Evolutionary conservation across 1,284 basidiomycete genomes (phyloP), one percentile per base, ranked within the genome.

Genomic region (Sanguinoderma infundibulare): DNA sequence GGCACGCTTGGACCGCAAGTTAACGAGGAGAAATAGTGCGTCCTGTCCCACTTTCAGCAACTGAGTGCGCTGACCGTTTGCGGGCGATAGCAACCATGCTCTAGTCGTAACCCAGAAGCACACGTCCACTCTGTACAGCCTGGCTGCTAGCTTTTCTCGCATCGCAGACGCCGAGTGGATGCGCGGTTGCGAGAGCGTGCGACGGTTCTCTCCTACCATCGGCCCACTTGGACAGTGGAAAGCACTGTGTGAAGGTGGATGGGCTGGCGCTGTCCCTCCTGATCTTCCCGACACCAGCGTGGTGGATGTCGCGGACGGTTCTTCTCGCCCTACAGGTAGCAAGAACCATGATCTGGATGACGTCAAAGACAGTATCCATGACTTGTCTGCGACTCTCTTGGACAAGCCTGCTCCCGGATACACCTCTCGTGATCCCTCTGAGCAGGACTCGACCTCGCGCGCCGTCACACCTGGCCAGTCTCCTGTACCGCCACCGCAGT

Each of bases 131-230:
- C 86, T 86, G 2, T 87, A 85, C 59, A 82, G 73, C 59, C 78
- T 91, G 12, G 89, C 89, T 2, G 84, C 86, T 0, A 83, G 79
- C 61, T 77, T 92, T 12, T 81, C 87, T 17, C 82, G 89, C 35
- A 76, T 92, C 17, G 90, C 90, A 1, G 91, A 93, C 63, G 86
- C 87, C 2, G 89, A 92, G 75, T 93, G 91, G 91, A 70, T 83
- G 35, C 84, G 85, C 38, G 77, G 83, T n/a, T 90, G 87, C 66
- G 91, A 92, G 76, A 80, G 79, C 26, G 83, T 92, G 22, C 82
- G 90, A 35, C 79, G 85, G 8, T 84, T 85, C 68, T 82, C 87
- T 17, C 85, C 88, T 0, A 82, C 81, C 7, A 79, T 93, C 34
- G 91, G 90, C 1, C 79, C 78, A 24, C 78, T 93, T 7, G 88